Conservation (phyloP, 2,329 filamentous ascomycete species). For the Stachybotrys chartarum region DNA sequence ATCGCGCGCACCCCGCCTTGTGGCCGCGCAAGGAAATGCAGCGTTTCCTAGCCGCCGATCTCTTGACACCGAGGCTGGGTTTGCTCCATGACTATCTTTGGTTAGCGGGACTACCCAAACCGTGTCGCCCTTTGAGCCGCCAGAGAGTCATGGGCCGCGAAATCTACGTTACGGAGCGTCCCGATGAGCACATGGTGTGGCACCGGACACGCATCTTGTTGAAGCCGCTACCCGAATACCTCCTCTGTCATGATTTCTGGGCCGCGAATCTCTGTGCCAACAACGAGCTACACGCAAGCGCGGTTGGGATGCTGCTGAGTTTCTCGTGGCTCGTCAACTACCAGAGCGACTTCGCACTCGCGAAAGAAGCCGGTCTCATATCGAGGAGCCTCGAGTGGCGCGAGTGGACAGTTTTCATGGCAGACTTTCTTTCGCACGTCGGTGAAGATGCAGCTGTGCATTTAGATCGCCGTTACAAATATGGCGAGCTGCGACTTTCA, state of each 20-base stretch:
- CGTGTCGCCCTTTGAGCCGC: conserved; percentile 5
- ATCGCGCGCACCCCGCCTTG: no score
- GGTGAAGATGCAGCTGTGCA: neutral
- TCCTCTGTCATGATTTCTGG: conserved; percentile 4
- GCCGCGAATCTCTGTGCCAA: neutral
- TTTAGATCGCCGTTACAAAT: conserved; percentile 2
- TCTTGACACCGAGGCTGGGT: conserved; percentile 2
- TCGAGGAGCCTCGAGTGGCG: neutral
- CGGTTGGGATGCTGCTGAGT: conserved; percentile 2
- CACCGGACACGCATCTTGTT: conserved; percentile 4
- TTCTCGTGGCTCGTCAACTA: conserved; percentile 4
- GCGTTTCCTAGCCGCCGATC: neutral
- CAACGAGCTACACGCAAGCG: neutral
- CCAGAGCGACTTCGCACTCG: conserved; percentile 3
- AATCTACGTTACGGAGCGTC: conserved; percentile 4
- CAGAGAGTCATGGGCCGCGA: conserved; percentile 4
- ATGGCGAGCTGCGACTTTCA: conserved; percentile 7
- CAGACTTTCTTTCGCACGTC: neutral
- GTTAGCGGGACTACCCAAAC: conserved; percentile 6
- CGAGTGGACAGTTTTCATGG: conserved; percentile 4
- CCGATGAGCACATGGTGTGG: conserved; percentile 6
- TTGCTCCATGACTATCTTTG: conserved; percentile 2
- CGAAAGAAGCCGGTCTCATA: conserved; percentile 1
- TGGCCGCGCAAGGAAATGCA: no score
- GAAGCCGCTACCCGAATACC: conserved; percentile 5